Evolutionary conservation across 768 basidiomycete species (phyloP), one percentile per base, ranked within the genome.

Genomic region (Phlebiopsis flavidoalba): DNA sequence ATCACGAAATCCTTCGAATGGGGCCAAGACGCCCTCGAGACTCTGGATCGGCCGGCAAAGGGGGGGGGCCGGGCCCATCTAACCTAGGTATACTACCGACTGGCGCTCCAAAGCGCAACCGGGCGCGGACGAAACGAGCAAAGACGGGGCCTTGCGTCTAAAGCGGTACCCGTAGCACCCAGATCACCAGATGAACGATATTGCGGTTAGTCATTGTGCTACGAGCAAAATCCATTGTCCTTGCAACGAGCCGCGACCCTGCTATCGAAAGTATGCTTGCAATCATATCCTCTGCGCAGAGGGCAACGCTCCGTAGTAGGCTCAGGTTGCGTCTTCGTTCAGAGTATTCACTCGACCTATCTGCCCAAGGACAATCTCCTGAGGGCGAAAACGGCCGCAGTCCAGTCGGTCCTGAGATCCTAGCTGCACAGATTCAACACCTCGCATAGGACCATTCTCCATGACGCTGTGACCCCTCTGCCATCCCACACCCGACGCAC

Each of bases 1-100:
- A 80, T 8, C 89, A 90, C 63, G 80, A 79, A n/a, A 40, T 67
- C 65, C 3, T 93, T 82, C 71, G 85, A 95, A 66, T 95, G 93
- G 93, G 93, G 93, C 3, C 72, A 69, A 21, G 90, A 87, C 0
- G 82, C 86, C 0, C 60, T 95, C 1, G 73, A 79, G 1, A 87
- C 88, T 1, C 67, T 95, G 31, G 81, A 86, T n/a, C 8, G 67
- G 68, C 8, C 94, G 91, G 91, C 65, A 63, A n/a, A n/a, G n/a
- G n/a, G n/a, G 17, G 56, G 33, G 12, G 58, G 54, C 15, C 46
- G 49, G n/a, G n/a, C n/a, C n/a, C n/a, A n/a, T n/a, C 43, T 59
- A 51, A n/a, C n/a, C 21, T 55, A 43, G 48, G 58, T 62, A 48
- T 61, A 59, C 57, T 71, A 68, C 63, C n/a, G 65, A 71, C 59